Percentiles rank a stretch among this genome's conserved stretches.
phyloP scores from a whole-genome alignment of 2,329 filamentous ascomycete genomes.

The Xylariaceae sp. region DNA sequence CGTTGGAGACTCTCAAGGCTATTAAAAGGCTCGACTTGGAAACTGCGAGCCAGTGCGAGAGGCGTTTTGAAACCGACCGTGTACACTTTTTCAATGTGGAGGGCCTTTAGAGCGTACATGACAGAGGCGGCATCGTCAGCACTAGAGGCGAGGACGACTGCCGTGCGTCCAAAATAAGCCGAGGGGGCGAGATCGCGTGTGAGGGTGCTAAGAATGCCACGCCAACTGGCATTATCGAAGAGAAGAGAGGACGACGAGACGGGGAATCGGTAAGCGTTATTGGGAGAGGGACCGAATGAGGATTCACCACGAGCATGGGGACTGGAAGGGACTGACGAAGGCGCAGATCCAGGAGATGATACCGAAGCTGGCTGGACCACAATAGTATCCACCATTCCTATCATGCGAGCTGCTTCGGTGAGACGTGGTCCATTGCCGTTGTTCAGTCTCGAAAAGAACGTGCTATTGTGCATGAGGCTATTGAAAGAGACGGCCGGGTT shows the following conservation, averaged over 20 bases:
- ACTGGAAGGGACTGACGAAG: constrained; percentile 45
- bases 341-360: constrained; percentile 40
- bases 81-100: constrained; percentile 73
- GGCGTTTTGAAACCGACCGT: constrained; percentile 74
- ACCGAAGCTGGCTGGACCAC: constrained; percentile 53
- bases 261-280: constrained; percentile 34
- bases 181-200: constrained; percentile 78
- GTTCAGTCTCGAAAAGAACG: constrained; percentile 47
- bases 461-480: constrained; percentile 53
- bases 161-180: constrained; percentile 69
- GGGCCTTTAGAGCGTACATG: constrained; percentile 71
- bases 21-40: constrained; percentile 75
- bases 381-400: constrained; percentile 78
- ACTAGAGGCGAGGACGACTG: constrained; percentile 67
- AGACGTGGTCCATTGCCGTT: constrained; percentile 51
- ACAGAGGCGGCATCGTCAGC: constrained; percentile 72
- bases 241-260: constrained; percentile 54
- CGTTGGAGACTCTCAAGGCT: constrained; percentile 59
- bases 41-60: constrained; percentile 55
- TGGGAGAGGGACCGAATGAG: constrained; percentile 10
- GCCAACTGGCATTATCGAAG: constrained; percentile 81
- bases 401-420: constrained; percentile 71
- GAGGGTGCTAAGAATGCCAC: constrained; percentile 74
- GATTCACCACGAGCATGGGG: constrained; percentile 37
- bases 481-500: constrained; percentile 63